A percentile compares a stretch with the other conserved stretches of the same genome.
phyloP scores from a whole-genome alignment of 768 basidiomycete species.

The Hypsizygus marmoreus region DNA sequence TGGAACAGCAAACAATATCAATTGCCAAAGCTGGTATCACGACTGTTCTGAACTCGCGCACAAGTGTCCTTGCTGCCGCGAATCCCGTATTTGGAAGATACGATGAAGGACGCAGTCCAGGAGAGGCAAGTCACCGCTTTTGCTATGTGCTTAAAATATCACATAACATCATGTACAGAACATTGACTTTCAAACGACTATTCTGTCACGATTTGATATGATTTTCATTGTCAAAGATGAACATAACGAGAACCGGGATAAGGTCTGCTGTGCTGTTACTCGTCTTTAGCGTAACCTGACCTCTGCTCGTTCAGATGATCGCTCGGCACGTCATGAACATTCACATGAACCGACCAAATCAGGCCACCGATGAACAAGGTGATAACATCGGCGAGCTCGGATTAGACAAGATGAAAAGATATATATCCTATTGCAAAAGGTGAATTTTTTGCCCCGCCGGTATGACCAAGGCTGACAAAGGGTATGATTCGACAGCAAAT shows the following conservation, averaged over 20 bases:
- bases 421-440: constrained; percentile 96
- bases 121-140: constrained; percentile 59
- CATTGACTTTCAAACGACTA: constrained; percentile 97
- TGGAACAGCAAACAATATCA: constrained; percentile 99
- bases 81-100: constrained; percentile 98
- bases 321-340: constrained; percentile 98
- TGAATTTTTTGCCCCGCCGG: constrained; percentile 30
- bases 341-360: constrained; percentile 91
- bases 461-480: constrained; percentile 1
- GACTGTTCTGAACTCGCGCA: constrained; percentile 93
- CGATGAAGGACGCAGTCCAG: constrained; percentile 94
- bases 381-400: constrained; percentile 87
- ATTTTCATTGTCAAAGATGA: constrained; percentile 99
- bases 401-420: constrained; percentile 98
- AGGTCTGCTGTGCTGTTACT: constrained; percentile 44
- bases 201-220: constrained; percentile 98
- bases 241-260: constrained; percentile 92
- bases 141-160: background rate
- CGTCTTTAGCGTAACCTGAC: background rate
- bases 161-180: constrained; percentile 48
- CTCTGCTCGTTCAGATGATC: constrained; percentile 62
- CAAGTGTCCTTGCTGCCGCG: constrained; percentile 94
- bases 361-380: constrained; percentile 57
- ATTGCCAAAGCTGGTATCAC: constrained; percentile 99
- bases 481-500: constrained; percentile 71